These are phyloP conservation scores for Trypanosomatidae sp. DNA, from an alignment of 208 protist genomes.

Conservation along the genomic window DNA sequence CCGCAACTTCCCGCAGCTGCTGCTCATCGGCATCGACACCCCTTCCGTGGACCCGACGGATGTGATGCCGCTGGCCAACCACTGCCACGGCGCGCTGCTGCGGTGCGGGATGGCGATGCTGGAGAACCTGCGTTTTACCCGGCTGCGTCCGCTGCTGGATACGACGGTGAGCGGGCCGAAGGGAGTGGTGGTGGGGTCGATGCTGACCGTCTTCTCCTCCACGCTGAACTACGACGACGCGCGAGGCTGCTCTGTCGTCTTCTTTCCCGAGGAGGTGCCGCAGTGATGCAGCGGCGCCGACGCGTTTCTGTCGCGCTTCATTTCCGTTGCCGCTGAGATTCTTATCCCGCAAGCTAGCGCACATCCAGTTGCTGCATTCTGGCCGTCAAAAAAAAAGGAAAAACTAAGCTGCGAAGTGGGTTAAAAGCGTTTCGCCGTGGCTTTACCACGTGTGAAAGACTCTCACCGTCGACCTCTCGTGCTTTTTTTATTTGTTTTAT, in stretches of 20 bases:
- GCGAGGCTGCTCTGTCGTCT: slow-evolving; percentile 61
- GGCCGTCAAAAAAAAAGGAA: too few species aligned
- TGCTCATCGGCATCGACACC: slow-evolving; percentile 70
- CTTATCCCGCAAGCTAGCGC: too few species aligned
- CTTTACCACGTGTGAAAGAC: too few species aligned
- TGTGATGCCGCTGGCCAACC: slow-evolving; percentile 34
- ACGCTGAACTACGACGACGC: slow-evolving; percentile 50
- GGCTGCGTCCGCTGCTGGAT: slow-evolving; percentile 30
- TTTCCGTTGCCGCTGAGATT: too few species aligned
- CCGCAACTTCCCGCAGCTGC: slow-evolving; percentile 44
- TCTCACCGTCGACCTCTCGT: too few species aligned
- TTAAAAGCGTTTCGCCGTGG: too few species aligned
- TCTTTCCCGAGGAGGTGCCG: slow-evolving; percentile 33
- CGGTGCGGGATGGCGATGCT: slow-evolving; percentile 63
- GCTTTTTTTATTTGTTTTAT: too few species aligned
- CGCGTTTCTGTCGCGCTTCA: too few species aligned
- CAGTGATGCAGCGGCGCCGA: too few species aligned
- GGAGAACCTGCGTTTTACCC: slow-evolving; percentile 57
- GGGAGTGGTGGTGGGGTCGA: slow-evolving; percentile 27
- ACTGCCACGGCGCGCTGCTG: slow-evolving; percentile 50
- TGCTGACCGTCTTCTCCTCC: slow-evolving; percentile 54
- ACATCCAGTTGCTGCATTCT: too few species aligned
- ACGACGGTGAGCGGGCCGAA: neutral
- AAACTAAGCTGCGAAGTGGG: too few species aligned
- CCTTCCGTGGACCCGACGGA: slow-evolving; percentile 56